A percentile compares a stretch with the other conserved stretches of the same genome.
Conservation (phyloP, 2,329 filamentous ascomycete genomes). For the Stagonosporopsis chrysanthemi region DNA sequence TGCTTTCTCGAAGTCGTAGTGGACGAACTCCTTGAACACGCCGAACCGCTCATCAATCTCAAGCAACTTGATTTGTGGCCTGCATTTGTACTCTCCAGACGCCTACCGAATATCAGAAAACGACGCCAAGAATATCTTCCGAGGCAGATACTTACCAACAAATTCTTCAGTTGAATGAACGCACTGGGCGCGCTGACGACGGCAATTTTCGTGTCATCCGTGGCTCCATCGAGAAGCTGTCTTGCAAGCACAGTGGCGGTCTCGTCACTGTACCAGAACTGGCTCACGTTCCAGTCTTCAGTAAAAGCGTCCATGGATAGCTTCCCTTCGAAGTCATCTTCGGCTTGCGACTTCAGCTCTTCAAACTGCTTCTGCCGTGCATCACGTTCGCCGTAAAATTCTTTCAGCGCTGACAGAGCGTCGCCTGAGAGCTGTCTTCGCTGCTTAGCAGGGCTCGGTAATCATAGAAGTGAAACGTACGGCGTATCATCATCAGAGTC, state of each 20-base stretch:
- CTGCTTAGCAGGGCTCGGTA: slow-evolving; percentile 24
- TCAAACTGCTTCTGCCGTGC: slow-evolving; percentile 71
- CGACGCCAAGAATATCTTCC: neutral
- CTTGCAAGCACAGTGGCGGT: slow-evolving; percentile 71
- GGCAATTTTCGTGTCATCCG: slow-evolving; percentile 66
- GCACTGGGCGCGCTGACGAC: slow-evolving; percentile 79
- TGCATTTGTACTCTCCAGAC: slow-evolving; percentile 39
- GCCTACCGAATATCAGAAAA: slow-evolving; percentile 28
- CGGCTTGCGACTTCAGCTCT: slow-evolving; percentile 68
- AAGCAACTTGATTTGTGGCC: slow-evolving; percentile 69
- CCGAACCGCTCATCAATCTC: slow-evolving; percentile 78
- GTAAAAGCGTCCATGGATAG: slow-evolving; percentile 73
- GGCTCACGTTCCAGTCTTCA: slow-evolving; percentile 84
- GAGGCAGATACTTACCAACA: slow-evolving; percentile 59
- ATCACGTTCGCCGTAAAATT: slow-evolving; percentile 78
- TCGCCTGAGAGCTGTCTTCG: slow-evolving; percentile 69
- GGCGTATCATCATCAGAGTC: slow-evolving; percentile 46
- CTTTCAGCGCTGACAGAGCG: slow-evolving; percentile 72
- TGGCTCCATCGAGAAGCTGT: slow-evolving; percentile 70
- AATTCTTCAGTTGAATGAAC: slow-evolving; percentile 77
- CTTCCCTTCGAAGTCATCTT: slow-evolving; percentile 59
- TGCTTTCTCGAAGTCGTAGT: slow-evolving; percentile 77
- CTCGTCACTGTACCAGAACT: slow-evolving; percentile 83
- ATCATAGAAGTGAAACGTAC: slow-evolving; percentile 32
- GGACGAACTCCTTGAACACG: slow-evolving; percentile 76